Evolutionary conservation across 768 basidiomycete species (phyloP).

Genomic region (Lactifluus piperatus): DNA sequence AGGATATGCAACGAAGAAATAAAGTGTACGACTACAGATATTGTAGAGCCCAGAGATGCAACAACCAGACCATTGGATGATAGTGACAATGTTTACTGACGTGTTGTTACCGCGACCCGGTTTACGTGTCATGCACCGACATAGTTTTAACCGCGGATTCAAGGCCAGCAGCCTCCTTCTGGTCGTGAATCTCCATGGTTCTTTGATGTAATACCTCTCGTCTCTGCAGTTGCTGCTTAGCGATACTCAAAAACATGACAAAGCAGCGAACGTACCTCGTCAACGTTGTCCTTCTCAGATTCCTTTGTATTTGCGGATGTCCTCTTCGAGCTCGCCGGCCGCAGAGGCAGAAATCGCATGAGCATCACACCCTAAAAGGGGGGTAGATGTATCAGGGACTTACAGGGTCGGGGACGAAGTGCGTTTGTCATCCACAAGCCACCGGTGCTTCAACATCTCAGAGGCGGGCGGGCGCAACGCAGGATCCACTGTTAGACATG

Average conservation of each 20-base stretch:
- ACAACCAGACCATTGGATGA: background rate
- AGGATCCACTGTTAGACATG: slow-evolving; percentile 84
- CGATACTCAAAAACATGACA: background rate
- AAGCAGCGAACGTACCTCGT: slow-evolving; percentile 19
- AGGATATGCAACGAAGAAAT: background rate
- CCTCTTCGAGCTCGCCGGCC: slow-evolving; percentile 44
- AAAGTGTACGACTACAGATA: background rate
- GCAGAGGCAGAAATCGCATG: slow-evolving; percentile 10
- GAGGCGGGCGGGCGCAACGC: slow-evolving; percentile 67
- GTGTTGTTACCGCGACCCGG: background rate
- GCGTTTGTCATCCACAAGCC: slow-evolving; percentile 63
- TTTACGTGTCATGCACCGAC: slow-evolving; percentile 1
- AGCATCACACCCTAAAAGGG: background rate
- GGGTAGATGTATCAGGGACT: background rate
- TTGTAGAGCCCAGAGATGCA: background rate
- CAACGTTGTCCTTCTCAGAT: slow-evolving; percentile 46
- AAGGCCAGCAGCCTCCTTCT: background rate
- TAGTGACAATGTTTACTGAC: background rate
- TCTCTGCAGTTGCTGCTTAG: slow-evolving; percentile 3
- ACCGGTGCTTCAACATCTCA: slow-evolving; percentile 66
- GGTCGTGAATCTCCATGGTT: no score
- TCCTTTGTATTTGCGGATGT: slow-evolving; percentile 71
- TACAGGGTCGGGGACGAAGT: slow-evolving; percentile 55
- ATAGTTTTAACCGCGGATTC: background rate
- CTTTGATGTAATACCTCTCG: slow-evolving; percentile 12